Evolutionary conservation across 805 yeast species (phyloP).

Genomic region (Helenozyma rhizophorensis): DNA sequence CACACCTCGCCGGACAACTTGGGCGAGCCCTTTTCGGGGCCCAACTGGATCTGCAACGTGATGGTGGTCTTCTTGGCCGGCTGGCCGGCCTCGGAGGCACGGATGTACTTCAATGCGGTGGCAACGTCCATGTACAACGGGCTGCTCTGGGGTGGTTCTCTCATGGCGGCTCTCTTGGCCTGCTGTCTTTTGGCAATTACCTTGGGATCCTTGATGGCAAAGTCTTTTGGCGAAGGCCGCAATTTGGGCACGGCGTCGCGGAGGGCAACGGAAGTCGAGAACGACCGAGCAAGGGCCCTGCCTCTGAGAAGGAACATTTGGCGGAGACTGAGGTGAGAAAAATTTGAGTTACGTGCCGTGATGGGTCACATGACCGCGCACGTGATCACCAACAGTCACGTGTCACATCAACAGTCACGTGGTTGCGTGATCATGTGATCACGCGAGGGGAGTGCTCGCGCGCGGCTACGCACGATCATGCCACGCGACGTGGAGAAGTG

Average conservation of each 20-base stretch:
- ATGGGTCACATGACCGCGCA: no score
- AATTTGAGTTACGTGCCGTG: no score
- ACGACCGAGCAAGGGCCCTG: no score
- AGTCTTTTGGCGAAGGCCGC: conserved; percentile 17
- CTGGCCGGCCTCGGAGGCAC: conserved; percentile 91
- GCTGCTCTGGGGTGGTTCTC: conserved; percentile 36
- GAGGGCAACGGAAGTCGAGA: no score
- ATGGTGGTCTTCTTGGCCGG: conserved; percentile 68
- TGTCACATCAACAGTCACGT: no score
- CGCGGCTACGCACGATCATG: no score
- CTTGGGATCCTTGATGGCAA: conserved; percentile 13
- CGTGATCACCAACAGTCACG: no score
- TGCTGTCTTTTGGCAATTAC: conserved; percentile 10
- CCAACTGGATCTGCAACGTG: conserved; percentile 51
- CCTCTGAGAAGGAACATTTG: no score
- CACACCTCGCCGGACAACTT: conserved; percentile 67
- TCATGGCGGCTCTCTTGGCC: conserved; percentile 9
- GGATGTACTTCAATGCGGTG: conserved; percentile 67
- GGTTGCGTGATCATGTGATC: no score
- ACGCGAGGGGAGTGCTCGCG: no score
- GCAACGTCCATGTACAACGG: conserved; percentile 72
- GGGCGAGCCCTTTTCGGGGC: conserved; percentile 74
- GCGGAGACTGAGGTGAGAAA: no score
- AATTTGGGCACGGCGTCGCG: conserved; percentile 4
- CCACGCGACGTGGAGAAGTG: no score